Evolutionary conservation across 1,139 yeast genomes (phyloP).

Genomic region (Suhomyces wounanorum): DNA sequence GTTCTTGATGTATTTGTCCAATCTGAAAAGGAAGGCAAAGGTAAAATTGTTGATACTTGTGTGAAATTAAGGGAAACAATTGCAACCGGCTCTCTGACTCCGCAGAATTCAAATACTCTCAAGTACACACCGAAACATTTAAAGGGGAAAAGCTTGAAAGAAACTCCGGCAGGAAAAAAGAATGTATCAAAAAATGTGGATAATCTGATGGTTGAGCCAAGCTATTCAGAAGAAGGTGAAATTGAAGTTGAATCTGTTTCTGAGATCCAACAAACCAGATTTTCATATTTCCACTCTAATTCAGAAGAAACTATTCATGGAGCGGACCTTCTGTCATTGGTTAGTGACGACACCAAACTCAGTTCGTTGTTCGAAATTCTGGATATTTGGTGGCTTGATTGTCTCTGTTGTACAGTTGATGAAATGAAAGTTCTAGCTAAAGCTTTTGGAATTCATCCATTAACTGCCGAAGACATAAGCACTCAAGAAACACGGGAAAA

Average conservation of each 20-base stretch:
- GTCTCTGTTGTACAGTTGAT: conserved; percentile 65
- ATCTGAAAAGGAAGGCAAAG: conserved; percentile 44
- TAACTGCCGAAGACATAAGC: conserved; percentile 82
- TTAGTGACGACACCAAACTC: conserved; percentile 63
- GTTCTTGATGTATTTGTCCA: conserved; percentile 43
- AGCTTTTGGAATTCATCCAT: conserved; percentile 79
- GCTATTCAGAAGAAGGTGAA: too few species aligned
- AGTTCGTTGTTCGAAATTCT: conserved; percentile 61
- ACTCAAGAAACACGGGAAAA: conserved; percentile 87
- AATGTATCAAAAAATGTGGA: background rate
- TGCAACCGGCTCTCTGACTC: conserved; percentile 23
- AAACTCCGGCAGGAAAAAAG: background rate
- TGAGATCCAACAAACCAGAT: conserved; percentile 51
- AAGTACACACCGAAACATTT: conserved; percentile 59
- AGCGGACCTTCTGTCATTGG: conserved; percentile 76
- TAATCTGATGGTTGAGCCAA: too few species aligned
- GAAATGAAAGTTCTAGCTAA: conserved; percentile 66
- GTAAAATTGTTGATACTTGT: conserved; percentile 30
- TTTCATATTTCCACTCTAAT: conserved; percentile 79
- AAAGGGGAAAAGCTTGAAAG: background rate
- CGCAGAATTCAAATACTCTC: conserved; percentile 48
- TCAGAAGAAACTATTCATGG: conserved; percentile 88
- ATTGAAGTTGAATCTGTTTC: too few species aligned
- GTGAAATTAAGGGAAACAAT: conserved; percentile 24
- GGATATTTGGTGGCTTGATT: conserved; percentile 78